Evolutionary conservation across 352 stramenopile genomes (phyloP).

Genomic region (Pythium phragmitis): DNA sequence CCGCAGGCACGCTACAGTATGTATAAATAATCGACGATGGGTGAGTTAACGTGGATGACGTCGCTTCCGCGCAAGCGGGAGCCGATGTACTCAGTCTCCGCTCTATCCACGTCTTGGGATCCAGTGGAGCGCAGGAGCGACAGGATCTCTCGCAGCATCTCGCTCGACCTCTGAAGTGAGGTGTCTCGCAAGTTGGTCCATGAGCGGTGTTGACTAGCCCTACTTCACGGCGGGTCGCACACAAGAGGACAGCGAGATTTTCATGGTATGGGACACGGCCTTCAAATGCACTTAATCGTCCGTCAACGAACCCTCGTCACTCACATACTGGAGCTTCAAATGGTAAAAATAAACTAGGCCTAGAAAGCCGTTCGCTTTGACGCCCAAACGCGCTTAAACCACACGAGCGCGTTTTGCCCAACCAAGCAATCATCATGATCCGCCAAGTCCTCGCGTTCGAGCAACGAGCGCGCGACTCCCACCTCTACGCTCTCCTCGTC

Average conservation of each 20-base stretch:
- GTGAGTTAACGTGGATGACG: neutral
- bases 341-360: no score
- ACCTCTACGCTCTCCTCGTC: neutral
- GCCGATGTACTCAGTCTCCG: neutral
- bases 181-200: neutral
- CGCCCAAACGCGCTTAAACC: no score
- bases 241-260: no score
- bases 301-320: neutral
- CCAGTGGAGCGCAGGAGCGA: constrained; percentile 8
- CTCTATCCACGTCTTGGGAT: neutral
- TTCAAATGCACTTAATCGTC: no score
- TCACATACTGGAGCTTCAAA: neutral
- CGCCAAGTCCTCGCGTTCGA: neutral
- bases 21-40: neutral
- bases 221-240: no score
- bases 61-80: neutral
- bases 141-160: constrained; percentile 26
- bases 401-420: neutral
- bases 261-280: no score
- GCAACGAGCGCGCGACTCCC: neutral
- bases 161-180: neutral
- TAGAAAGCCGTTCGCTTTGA: no score
- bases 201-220: no score
- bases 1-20: neutral
- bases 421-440: neutral